Evolutionary conservation across 768 basidiomycete species (phyloP), one percentile per base, ranked within the genome.

Genomic region (Leccinum imitatum): DNA sequence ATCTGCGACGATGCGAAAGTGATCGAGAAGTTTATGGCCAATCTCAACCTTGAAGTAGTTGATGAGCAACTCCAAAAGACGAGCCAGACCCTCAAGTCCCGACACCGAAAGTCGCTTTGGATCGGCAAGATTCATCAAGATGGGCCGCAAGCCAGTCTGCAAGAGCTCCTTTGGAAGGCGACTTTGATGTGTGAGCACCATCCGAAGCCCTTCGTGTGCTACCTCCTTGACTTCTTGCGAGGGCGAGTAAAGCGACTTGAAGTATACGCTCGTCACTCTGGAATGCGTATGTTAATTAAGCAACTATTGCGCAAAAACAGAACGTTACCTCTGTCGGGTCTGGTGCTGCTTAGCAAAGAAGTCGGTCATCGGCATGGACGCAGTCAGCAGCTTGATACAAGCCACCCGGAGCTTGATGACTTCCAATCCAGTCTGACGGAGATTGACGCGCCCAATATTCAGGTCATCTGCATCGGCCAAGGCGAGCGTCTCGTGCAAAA

Each of bases 21-120:
- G 97, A 67, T 98, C 97, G 21, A 99, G 80, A 7, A 99, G 85
- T 75, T 99, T 99, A 73, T 92, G 86, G 1, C 97, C 97, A 60
- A 99, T 98, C 77, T 99, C 97, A 17, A 99, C 96, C 73, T 98
- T 98, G 86, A 99, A 99, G 76, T 99, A 98, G 73, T 98, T 98
- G 41, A 95, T 97, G 57, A 99, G 77, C 7, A 99, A 83, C 72
- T 97, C 94, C 53, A 99, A 79, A 53, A 99, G 82, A 13, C 96
- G 87, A 13, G 95, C 96, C 23, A 99, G 79, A 3, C 97, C 97
- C 72, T 99, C 95, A 58, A 96, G 72, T 10, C 95, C 95, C 5
- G 91, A 84, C 25, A 97, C 91, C 7, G 93, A 95, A 35, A 99
- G 82, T 37, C 93, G 86, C 69, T 95, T 95, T 39, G 95, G 92